These are phyloP conservation scores for Talaromyces marneffei DNA, from an alignment of 2,329 filamentous ascomycete genomes.

Conservation along the genomic window DNA sequence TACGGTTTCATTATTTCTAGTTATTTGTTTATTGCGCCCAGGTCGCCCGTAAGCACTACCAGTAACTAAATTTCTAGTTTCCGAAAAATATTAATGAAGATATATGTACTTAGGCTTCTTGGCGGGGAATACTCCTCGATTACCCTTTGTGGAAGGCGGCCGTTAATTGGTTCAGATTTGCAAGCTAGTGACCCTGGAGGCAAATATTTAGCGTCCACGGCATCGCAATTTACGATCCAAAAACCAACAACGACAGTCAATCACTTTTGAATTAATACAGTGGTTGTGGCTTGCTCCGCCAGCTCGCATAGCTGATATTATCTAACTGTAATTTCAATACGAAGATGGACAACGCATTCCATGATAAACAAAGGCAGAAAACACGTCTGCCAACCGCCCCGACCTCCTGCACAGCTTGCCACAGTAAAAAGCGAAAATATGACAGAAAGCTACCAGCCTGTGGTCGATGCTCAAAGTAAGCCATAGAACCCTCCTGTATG, in stretches of 20 bases:
- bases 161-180: neutral
- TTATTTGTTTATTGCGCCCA: neutral
- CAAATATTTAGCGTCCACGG: neutral
- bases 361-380: neutral
- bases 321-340: too few relatives aligned
- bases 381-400: neutral
- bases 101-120: too few relatives aligned
- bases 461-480: slow-evolving; percentile 3
- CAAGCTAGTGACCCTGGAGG: neutral
- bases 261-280: neutral
- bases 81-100: neutral
- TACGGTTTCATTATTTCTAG: neutral
- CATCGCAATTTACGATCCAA: neutral
- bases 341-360: neutral
- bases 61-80: neutral
- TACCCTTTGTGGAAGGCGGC: neutral
- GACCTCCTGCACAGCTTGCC: slow-evolving; percentile 2
- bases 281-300: neutral
- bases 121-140: neutral
- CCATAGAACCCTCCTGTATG: neutral
- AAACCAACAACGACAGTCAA: neutral
- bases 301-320: neutral
- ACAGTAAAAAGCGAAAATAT: slow-evolving; percentile 12
- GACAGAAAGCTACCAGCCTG: slow-evolving; percentile 7
- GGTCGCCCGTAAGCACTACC: too few relatives aligned